Percentiles rank a stretch among this genome's conserved stretches.
These are phyloP conservation scores for Cyclanthera cordifolia DNA, from an alignment of 306 rosid genomes.

Conservation along the genomic window DNA sequence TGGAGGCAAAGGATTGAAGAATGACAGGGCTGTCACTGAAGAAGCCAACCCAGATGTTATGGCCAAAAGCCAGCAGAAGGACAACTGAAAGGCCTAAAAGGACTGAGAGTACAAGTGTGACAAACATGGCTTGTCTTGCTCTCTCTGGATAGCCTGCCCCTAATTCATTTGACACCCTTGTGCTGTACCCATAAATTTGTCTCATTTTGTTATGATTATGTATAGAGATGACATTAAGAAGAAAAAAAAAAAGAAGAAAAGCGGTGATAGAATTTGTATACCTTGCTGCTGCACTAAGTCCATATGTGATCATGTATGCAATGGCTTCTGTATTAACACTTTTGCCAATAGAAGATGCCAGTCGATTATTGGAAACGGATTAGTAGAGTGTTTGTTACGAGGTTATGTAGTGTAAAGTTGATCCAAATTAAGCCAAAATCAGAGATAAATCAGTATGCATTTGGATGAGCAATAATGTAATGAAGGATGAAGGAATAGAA, in stretches of 20 bases:
- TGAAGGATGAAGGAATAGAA: no score
- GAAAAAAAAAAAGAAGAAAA: background rate
- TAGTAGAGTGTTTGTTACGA: background rate
- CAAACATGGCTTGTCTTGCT: conserved; percentile 65
- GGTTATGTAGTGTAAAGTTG: no score
- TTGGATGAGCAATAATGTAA: no score
- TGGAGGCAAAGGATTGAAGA: conserved; percentile 46
- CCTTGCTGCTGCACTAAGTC: conserved; percentile 87
- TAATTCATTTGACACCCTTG: conserved; percentile 77
- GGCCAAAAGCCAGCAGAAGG: conserved; percentile 42
- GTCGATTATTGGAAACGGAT: background rate
- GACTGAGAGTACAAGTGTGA: conserved; percentile 55
- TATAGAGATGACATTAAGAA: no score
- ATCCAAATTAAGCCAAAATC: no score
- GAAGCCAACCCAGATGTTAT: conserved; percentile 42
- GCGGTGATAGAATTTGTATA: background rate
- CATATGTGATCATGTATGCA: conserved; percentile 56
- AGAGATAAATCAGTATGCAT: no score
- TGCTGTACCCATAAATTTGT: conserved; percentile 26
- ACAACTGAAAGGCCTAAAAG: conserved; percentile 39
- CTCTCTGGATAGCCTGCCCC: conserved; percentile 48
- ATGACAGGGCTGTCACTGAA: conserved; percentile 38
- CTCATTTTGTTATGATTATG: background rate
- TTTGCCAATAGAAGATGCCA: background rate
- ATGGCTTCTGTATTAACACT: conserved; percentile 60